phyloP scores from a whole-genome alignment of 2,329 filamentous ascomycete species.

The Cytospora piceae region DNA sequence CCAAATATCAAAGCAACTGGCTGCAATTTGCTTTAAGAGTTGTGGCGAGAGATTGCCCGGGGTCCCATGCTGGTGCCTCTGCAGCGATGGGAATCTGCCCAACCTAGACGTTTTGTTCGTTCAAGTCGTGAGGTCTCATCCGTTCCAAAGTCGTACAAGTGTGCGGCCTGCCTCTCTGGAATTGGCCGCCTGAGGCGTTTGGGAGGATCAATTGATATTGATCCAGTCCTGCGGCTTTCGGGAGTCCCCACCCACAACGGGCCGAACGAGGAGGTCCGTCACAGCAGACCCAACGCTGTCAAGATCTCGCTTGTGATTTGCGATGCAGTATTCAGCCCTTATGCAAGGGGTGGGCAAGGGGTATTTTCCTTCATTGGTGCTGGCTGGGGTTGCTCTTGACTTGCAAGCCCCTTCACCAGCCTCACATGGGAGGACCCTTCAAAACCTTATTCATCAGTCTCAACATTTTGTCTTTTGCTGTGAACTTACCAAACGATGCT shows the following conservation, averaged over 20 bases:
- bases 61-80: background rate
- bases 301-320: slow-evolving; percentile 1
- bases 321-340: background rate
- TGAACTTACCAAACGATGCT: background rate
- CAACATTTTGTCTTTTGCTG: background rate
- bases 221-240: background rate
- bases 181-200: background rate
- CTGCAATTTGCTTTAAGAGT: slow-evolving; percentile 4
- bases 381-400: slow-evolving; percentile 41
- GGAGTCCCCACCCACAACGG: background rate
- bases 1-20: background rate
- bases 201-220: background rate
- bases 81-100: background rate
- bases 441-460: background rate
- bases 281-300: background rate
- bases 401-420: background rate
- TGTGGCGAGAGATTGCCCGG: background rate
- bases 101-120: background rate
- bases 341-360: slow-evolving; percentile 21
- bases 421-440: background rate
- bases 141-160: background rate
- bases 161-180: background rate
- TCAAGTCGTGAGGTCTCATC: background rate
- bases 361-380: slow-evolving; percentile 25
- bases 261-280: background rate